A percentile compares a stretch with the other conserved stretches of the same genome.
Evolutionary conservation across 2,329 filamentous ascomycete species (phyloP).

Genomic region (Scedosporium boydii): DNA sequence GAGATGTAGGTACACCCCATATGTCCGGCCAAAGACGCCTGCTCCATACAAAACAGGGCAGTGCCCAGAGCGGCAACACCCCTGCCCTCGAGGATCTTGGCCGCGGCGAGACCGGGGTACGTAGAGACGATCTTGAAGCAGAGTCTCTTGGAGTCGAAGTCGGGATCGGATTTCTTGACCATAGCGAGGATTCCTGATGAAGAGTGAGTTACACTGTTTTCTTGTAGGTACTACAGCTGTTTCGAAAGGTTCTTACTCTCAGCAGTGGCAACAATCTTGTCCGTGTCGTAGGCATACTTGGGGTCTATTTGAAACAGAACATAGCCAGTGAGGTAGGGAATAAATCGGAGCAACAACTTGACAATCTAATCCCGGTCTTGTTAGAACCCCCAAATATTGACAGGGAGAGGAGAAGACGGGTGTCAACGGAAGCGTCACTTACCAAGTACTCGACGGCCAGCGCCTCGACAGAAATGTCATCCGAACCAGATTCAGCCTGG

Average conservation of each 20-base stretch:
- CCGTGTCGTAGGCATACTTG: conserved; percentile 38
- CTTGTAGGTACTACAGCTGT: not conserved
- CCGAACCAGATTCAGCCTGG: conserved; percentile 12
- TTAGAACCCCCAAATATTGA: not conserved
- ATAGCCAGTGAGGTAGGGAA: conserved; percentile 36
- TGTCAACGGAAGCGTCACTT: conserved; percentile 8
- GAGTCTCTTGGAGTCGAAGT: conserved; percentile 36
- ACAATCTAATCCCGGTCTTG: conserved; percentile 34
- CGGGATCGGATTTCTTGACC: conserved; percentile 32
- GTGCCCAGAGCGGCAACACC: conserved; percentile 53
- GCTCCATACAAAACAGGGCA: conserved; percentile 52
- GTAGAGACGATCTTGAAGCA: conserved; percentile 57
- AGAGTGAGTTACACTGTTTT: not conserved
- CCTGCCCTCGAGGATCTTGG: conserved; percentile 37
- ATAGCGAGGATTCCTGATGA: conserved; percentile 38
- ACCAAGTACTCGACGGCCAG: conserved; percentile 48
- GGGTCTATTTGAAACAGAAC: conserved; percentile 54
- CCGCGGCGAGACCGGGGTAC: conserved; percentile 55
- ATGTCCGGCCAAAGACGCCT: conserved; percentile 48
- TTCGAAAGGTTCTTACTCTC: conserved; percentile 27
- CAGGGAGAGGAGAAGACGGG: conserved; percentile 1
- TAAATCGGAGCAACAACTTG: conserved; percentile 41
- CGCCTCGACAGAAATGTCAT: conserved; percentile 24
- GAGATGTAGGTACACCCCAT: conserved; percentile 52
- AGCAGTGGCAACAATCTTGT: conserved; percentile 40